Percentiles rank a stretch among this genome's conserved stretches.
phyloP scores from a whole-genome alignment of 805 yeast species.

The Nakazawaea laoshanensis region DNA sequence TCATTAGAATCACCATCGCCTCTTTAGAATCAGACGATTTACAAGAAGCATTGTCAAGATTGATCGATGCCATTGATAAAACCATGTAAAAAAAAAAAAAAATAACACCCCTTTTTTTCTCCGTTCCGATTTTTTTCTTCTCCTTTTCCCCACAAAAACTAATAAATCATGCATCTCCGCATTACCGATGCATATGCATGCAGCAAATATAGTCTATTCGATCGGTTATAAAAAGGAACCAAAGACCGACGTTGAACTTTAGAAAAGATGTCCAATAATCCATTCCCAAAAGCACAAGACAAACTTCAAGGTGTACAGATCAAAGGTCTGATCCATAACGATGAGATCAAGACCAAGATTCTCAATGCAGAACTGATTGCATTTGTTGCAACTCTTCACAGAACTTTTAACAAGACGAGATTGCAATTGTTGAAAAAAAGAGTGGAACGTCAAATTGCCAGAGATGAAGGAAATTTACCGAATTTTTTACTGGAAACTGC shows the following conservation, averaged over 20 bases:
- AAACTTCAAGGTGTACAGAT: constrained; percentile 44
- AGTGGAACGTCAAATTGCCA: constrained; percentile 40
- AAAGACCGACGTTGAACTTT: not conserved
- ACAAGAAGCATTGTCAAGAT: constrained; percentile 46
- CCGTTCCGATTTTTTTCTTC: too few species aligned
- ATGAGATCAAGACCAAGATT: constrained; percentile 37
- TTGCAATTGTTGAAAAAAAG: constrained; percentile 47
- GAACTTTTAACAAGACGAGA: constrained; percentile 51
- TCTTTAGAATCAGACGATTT: constrained; percentile 37
- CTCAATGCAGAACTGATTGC: constrained; percentile 56
- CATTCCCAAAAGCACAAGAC: constrained; percentile 35
- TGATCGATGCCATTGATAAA: constrained; percentile 38
- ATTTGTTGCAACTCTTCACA: constrained; percentile 58
- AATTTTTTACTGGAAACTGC: constrained; percentile 60
- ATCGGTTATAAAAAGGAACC: not conserved
- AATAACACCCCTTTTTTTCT: not conserved
- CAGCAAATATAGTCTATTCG: too few species aligned
- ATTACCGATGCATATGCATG: not conserved
- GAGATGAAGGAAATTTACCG: constrained; percentile 60
- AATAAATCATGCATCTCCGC: too few species aligned
- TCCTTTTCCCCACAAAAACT: too few species aligned
- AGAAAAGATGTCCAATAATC: constrained; percentile 15
- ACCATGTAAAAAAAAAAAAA: constrained; percentile 15
- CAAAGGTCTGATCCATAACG: constrained; percentile 39
- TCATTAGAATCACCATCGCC: constrained; percentile 53